Conservation (phyloP, 176 grass and related monocot genomes). For the Juncus effusus region DNA sequence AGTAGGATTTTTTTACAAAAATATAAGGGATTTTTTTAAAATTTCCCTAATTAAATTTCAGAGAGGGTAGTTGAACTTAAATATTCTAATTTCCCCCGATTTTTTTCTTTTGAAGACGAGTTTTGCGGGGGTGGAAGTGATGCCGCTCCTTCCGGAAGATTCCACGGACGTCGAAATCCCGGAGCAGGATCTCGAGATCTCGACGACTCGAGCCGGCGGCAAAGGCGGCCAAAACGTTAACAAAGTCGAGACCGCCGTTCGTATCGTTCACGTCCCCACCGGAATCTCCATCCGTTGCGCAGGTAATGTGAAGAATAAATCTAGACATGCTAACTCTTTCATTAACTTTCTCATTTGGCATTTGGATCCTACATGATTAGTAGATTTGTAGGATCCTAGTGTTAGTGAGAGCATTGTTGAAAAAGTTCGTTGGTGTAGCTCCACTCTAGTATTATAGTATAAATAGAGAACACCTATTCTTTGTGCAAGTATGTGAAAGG, state of each 20-base stretch:
- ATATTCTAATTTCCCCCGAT: not conserved
- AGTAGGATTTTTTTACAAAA: too few species aligned
- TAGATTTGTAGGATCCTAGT: not conserved
- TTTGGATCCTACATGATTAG: not conserved
- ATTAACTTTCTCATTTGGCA: not conserved
- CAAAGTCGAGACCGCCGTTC: slow-evolving; percentile 95
- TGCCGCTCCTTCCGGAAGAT: slow-evolving; percentile 88
- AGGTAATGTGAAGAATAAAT: slow-evolving; percentile 31
- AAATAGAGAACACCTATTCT: too few species aligned
- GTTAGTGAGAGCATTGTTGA: too few species aligned
- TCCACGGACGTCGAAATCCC: slow-evolving; percentile 83
- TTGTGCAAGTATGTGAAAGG: too few species aligned
- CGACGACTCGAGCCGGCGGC: slow-evolving; percentile 82
- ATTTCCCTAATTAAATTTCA: too few species aligned
- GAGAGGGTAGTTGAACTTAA: not conserved
- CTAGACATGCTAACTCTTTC: too few species aligned
- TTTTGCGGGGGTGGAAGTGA: slow-evolving; percentile 91
- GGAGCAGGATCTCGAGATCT: slow-evolving; percentile 94
- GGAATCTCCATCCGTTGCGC: slow-evolving; percentile 87
- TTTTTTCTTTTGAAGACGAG: slow-evolving; percentile 56
- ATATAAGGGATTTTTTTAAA: too few species aligned
- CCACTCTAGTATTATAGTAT: too few species aligned
- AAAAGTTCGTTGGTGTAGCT: too few species aligned
- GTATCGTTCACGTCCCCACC: slow-evolving; percentile 92
- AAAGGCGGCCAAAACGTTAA: slow-evolving; percentile 98